A percentile compares a stretch with the other conserved stretches of the same genome.
Conservation (phyloP, 257 asterid species). For the Ehretia macrophylla region DNA sequence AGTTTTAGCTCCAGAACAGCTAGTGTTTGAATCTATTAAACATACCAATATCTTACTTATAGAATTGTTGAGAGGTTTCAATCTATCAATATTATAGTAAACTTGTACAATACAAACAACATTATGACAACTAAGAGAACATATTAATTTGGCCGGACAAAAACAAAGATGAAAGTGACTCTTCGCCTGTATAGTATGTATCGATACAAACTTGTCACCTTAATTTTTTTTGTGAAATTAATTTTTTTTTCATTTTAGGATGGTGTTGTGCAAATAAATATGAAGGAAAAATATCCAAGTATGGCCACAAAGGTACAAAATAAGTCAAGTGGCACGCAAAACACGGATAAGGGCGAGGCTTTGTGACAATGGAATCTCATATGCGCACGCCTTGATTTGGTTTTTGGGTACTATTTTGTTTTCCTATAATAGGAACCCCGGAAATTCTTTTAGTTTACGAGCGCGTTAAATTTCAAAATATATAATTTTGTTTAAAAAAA, state of each 20-base stretch:
- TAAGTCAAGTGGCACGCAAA: conserved; percentile 5
- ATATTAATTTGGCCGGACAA: not conserved
- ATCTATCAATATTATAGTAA: too few species aligned
- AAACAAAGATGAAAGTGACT: not conserved
- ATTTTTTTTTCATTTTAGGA: not conserved
- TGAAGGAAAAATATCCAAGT: conserved; percentile 1
- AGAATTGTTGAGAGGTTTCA: too few species aligned
- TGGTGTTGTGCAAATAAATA: too few species aligned
- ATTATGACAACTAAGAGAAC: not conserved
- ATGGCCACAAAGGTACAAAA: conserved; percentile 1
- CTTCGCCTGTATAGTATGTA: not conserved
- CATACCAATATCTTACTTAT: too few species aligned
- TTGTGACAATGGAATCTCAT: conserved; percentile 18
- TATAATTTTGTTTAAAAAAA: too few species aligned
- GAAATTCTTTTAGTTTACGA: too few species aligned
- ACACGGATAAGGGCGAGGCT: not conserved
- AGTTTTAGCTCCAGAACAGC: too few species aligned
- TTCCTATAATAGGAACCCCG: too few species aligned
- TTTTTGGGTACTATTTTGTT: conserved; percentile 5
- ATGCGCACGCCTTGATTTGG: conserved; percentile 15
- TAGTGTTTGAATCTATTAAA: too few species aligned
- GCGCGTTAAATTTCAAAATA: too few species aligned
- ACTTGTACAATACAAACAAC: not conserved
- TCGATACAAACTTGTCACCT: not conserved
- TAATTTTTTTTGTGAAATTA: not conserved